phyloP scores from a whole-genome alignment of 176 grass and related monocot genomes.

The Musa schizocarpa region DNA sequence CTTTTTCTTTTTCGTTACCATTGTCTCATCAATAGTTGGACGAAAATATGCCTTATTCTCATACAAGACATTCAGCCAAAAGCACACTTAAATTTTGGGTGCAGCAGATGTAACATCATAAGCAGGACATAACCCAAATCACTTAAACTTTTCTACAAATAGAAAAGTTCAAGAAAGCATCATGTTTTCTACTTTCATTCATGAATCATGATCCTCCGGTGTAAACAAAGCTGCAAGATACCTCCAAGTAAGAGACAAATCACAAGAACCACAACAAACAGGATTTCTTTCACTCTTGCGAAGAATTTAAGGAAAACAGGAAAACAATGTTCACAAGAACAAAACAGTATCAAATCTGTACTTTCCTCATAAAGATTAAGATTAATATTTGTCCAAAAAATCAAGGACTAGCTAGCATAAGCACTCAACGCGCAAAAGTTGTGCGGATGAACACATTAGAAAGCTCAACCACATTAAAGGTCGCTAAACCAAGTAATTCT shows the following conservation, averaged over 20 bases:
- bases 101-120: background rate
- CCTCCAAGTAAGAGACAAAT: background rate
- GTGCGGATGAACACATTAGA: background rate
- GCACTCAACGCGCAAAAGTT: background rate
- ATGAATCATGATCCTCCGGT: too few relatives aligned
- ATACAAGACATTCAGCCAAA: too few relatives aligned
- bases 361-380: too few relatives aligned
- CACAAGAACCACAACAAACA: background rate
- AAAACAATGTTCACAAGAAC: background rate
- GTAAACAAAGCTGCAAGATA: background rate
- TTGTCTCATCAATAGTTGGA: background rate
- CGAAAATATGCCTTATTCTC: too few relatives aligned
- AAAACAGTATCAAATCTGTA: too few relatives aligned
- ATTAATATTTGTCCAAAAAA: background rate
- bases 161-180: background rate
- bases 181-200: too few relatives aligned
- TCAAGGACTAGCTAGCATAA: background rate
- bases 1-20: background rate
- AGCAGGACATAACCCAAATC: background rate
- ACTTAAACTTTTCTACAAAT: background rate
- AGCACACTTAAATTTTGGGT: background rate
- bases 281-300: background rate
- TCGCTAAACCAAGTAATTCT: background rate
- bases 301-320: background rate
- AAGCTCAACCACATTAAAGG: background rate